phyloP scores from a whole-genome alignment of 208 protist species.

The Leishmania gerbilli region DNA sequence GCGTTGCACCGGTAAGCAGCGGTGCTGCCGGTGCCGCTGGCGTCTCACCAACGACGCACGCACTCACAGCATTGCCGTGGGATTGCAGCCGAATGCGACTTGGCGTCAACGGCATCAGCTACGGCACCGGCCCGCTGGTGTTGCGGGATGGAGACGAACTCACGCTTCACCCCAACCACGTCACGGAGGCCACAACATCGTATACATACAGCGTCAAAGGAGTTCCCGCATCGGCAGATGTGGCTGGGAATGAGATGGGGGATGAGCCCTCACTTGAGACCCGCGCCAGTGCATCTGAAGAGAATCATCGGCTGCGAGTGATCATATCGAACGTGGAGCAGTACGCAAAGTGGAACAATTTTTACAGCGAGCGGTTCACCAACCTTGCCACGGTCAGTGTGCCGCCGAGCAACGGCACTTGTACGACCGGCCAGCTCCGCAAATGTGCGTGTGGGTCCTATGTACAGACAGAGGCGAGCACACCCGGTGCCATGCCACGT shows the following conservation, averaged over 20 bases:
- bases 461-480: neutral
- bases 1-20: neutral
- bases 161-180: slow-evolving; percentile 8
- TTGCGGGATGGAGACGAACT: slow-evolving; percentile 27
- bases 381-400: neutral
- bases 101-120: slow-evolving; percentile 30
- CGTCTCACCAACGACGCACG: neutral
- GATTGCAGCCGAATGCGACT: slow-evolving; percentile 19
- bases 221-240: neutral
- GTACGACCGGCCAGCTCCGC: neutral
- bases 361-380: slow-evolving; percentile 29
- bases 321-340: slow-evolving; percentile 18
- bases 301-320: slow-evolving; percentile 2
- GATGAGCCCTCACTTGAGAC: neutral
- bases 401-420: too few relatives aligned
- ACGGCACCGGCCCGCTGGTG: slow-evolving; percentile 31
- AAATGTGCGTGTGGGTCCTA: slow-evolving; percentile 15
- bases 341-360: slow-evolving; percentile 39
- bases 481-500: neutral
- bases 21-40: neutral
- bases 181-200: neutral
- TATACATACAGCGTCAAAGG: slow-evolving; percentile 18
- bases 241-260: neutral
- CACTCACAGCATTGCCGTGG: slow-evolving; percentile 30
- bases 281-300: neutral